Evolutionary conservation across 371 early-diverging fungal species (phyloP).

Genomic region (Saksenaea vasiformis): DNA sequence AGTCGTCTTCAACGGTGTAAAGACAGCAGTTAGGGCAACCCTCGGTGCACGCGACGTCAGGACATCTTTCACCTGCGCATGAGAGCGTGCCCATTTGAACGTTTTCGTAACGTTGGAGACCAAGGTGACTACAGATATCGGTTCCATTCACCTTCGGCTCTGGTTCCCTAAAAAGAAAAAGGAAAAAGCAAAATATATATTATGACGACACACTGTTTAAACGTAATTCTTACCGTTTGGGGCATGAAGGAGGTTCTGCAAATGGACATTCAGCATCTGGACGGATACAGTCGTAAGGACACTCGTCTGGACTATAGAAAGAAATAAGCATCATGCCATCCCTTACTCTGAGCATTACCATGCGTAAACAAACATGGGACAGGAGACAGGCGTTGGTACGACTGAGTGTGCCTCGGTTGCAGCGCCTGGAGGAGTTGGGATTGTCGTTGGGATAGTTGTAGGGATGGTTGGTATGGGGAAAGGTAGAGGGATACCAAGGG

Average conservation of each 20-base stretch:
- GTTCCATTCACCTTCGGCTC: neutral
- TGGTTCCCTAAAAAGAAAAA: neutral
- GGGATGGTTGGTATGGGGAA: slow-evolving; percentile 19
- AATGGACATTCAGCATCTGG: slow-evolving; percentile 16
- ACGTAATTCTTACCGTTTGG: neutral
- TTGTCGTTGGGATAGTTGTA: no score
- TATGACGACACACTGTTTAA: neutral
- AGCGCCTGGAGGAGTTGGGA: neutral
- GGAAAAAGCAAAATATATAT: neutral
- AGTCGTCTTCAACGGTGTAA: neutral
- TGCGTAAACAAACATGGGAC: slow-evolving; percentile 13
- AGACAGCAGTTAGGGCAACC: slow-evolving; percentile 1
- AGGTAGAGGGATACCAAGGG: slow-evolving; percentile 4
- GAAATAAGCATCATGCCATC: neutral
- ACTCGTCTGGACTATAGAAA: slow-evolving; percentile 13
- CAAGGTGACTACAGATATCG: neutral
- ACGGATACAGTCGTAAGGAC: slow-evolving; percentile 17
- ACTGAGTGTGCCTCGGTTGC: no score
- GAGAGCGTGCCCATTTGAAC: neutral
- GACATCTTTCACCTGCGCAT: neutral
- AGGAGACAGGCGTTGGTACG: neutral
- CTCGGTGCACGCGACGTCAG: neutral
- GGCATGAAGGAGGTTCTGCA: slow-evolving; percentile 8
- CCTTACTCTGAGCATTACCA: slow-evolving; percentile 10
- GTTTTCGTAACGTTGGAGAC: neutral